Percentiles rank a stretch among this genome's conserved stretches.
Evolutionary conservation across 768 basidiomycete genomes (phyloP).

Genomic region (Boletellus ananas): DNA sequence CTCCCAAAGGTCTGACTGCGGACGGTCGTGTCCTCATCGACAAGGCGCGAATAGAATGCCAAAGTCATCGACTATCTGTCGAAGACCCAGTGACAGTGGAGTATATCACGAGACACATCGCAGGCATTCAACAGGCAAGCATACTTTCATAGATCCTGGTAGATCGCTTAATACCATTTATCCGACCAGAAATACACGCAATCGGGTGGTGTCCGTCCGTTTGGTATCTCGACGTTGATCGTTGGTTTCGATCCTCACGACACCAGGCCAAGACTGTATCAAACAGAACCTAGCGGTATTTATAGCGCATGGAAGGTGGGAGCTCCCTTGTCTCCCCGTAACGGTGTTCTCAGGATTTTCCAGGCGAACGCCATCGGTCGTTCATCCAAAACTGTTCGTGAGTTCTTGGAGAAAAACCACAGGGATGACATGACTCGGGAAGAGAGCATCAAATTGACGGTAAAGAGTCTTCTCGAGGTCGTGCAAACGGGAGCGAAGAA

Average conservation of each 20-base stretch:
- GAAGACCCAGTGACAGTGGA: slow-evolving; percentile 98
- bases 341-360: background rate
- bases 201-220: slow-evolving; percentile 97
- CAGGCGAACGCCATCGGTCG: slow-evolving; percentile 98
- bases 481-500: slow-evolving; percentile 99
- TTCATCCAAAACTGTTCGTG: slow-evolving; percentile 96
- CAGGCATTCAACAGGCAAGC: slow-evolving; percentile 94
- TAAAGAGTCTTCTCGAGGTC: slow-evolving; percentile 94
- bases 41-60: slow-evolving; percentile 96
- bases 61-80: slow-evolving; percentile 93
- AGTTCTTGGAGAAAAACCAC: slow-evolving; percentile 98
- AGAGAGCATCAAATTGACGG: slow-evolving; percentile 89
- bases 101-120: slow-evolving; percentile 97
- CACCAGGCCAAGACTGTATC: slow-evolving; percentile 81
- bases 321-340: background rate
- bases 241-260: slow-evolving; percentile 97
- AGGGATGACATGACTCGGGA: slow-evolving; percentile 85
- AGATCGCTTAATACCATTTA: background rate
- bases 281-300: slow-evolving; percentile 97
- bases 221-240: slow-evolving; percentile 95
- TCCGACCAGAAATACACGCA: slow-evolving; percentile 83
- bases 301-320: slow-evolving; percentile 97
- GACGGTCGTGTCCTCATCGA: slow-evolving; percentile 98
- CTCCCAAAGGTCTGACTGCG: slow-evolving; percentile 78
- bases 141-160: background rate